Evolutionary conservation across 495 filamentous ascomycete species (phyloP), one percentile per base, ranked within the genome.

Genomic region (Pyrenula aspistea): DNA sequence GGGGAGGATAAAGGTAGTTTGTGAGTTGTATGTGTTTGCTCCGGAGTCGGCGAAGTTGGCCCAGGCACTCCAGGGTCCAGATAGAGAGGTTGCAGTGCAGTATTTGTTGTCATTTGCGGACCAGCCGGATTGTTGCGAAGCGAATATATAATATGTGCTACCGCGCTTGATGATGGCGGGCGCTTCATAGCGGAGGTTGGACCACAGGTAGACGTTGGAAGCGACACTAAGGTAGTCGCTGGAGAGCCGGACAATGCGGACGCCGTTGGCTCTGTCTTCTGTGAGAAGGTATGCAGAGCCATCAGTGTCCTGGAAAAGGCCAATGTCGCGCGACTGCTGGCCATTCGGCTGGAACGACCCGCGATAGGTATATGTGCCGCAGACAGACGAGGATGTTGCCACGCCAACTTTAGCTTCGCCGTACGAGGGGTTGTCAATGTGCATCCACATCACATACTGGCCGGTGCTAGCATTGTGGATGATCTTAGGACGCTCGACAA

Each of bases 401-500:
- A 87, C 83, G 2, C 79, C 84, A 0, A 81, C 79, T 56, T 78
- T 82, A 10, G 84, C 84, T 25, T 86, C 83, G 1, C 73, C 77
- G 57, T 87, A 87, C 60, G 67, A 77, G 36, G 71, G 73, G 47
- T 68, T 75, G 60, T 87, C 84, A 60, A 86, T 83, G 61, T 87
- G 84, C 77, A 87, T 77, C 74, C 81, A 87, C 67, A 77, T 68
- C 22, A 77, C 74, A 64, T 78, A 84, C 54, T 80, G 73, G 4
- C 57, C 53, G 0, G 80, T 82, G 23, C 65, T 65, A 25, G 74
- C 72, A 49, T 85, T 84, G 60, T 77, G 81, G 0, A 83, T 74
- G 2, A 86, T 77, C 68, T 86, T 86, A 4, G 84, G 84, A 25
- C 84, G 64, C 63, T 88, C 84, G 0, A 87, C 73, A 0, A 87